phyloP scores from a whole-genome alignment of 306 rosid genomes.

The Quercus gilva region DNA sequence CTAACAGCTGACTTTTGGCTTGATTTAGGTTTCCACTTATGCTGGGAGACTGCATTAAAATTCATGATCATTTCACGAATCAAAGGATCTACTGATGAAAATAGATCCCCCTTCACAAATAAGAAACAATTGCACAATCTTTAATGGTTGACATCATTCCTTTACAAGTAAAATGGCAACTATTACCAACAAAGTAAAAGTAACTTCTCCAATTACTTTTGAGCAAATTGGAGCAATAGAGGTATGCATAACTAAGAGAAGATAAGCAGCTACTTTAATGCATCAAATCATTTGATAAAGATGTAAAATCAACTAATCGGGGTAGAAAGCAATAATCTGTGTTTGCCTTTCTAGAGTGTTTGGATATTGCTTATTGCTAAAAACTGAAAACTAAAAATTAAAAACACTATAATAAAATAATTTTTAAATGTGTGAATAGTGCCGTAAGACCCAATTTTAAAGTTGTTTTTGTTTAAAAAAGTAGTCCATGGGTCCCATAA shows the following conservation, averaged over 20 bases:
- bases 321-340: no score
- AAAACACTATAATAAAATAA: no score
- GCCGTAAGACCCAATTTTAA: no score
- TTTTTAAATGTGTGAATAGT: no score
- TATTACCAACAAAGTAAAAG: neutral
- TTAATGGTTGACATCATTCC: no score
- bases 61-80: conserved; percentile 20
- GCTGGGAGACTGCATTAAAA: conserved; percentile 74
- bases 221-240: neutral
- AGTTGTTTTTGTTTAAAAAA: no score
- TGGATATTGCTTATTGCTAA: no score
- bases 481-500: no score
- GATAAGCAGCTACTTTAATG: neutral
- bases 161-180: neutral
- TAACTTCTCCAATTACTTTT: neutral
- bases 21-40: conserved; percentile 94
- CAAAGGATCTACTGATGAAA: conserved; percentile 10
- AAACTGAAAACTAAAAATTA: no score
- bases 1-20: conserved; percentile 66
- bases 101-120: neutral
- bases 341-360: no score
- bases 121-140: no score
- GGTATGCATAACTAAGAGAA: neutral
- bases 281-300: neutral
- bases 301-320: neutral